A percentile compares a stretch with the other conserved stretches of the same genome.
Evolutionary conservation across 192 early-diverging fungal genomes (phyloP).

Genomic region (Jimgerdemannia lactiflua): DNA sequence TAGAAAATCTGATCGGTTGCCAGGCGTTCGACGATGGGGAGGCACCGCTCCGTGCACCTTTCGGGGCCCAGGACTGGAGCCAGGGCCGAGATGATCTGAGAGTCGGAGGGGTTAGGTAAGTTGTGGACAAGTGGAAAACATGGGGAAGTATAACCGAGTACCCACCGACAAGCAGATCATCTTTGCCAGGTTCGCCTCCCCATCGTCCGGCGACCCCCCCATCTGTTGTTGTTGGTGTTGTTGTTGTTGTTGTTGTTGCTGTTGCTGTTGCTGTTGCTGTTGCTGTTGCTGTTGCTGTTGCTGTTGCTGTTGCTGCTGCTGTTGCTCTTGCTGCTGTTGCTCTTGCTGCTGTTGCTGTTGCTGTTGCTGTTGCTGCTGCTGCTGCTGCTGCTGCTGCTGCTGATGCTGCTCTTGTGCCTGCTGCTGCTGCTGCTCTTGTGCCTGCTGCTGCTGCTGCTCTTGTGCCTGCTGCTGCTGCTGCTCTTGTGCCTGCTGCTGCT

Average conservation of each 20-base stretch:
- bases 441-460: too few relatives aligned
- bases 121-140: slow-evolving; percentile 1
- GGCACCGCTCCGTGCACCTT: slow-evolving; percentile 33
- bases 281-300: not conserved
- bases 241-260: not conserved
- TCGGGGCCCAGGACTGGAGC: slow-evolving; percentile 45
- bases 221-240: not conserved
- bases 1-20: slow-evolving; percentile 47
- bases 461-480: not conserved
- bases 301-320: not conserved
- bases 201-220: slow-evolving; percentile 13
- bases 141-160: not conserved
- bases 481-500: not conserved
- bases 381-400: too few relatives aligned
- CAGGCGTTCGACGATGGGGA: slow-evolving; percentile 50
- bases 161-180: slow-evolving; percentile 36
- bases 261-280: not conserved
- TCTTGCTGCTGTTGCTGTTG: not conserved
- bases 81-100: slow-evolving; percentile 46
- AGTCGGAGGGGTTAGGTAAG: not conserved
- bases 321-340: not conserved
- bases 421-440: too few relatives aligned
- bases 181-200: slow-evolving; percentile 31
- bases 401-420: too few relatives aligned
- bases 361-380: not conserved